Conservation (phyloP, 176 grass and related monocot species). For the Rhipidocladum racemiflorum region DNA sequence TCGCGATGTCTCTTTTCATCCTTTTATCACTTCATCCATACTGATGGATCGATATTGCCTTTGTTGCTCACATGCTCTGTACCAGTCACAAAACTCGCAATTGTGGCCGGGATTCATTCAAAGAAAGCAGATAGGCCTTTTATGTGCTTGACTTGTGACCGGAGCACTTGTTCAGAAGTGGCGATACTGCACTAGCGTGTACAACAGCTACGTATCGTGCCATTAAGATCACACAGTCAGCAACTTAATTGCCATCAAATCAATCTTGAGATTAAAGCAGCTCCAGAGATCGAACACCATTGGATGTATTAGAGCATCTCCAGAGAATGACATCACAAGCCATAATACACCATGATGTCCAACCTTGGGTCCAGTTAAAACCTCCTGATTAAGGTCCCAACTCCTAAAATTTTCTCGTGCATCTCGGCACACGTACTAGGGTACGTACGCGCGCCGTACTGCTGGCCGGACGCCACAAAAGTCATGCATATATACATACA, state of each 20-base stretch:
- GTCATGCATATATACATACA: slow-evolving; percentile 6
- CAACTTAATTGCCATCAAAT: neutral
- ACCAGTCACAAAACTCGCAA: neutral
- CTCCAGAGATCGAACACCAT: slow-evolving; percentile 40
- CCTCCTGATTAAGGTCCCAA: neutral
- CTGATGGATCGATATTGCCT: too few species aligned
- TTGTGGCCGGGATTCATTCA: neutral
- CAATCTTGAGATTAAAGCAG: neutral
- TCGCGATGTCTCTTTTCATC: too few species aligned
- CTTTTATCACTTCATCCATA: too few species aligned
- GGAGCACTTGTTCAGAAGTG: neutral
- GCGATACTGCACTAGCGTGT: neutral
- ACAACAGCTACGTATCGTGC: neutral
- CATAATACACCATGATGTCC: slow-evolving; percentile 49
- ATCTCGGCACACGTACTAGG: neutral
- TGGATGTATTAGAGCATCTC: slow-evolving; percentile 38
- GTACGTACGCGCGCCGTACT: neutral
- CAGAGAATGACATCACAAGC: slow-evolving; percentile 22
- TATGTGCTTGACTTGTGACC: neutral
- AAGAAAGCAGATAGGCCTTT: neutral
- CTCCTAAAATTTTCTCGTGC: slow-evolving; percentile 19
- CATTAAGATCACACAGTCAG: neutral
- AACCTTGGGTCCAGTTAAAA: slow-evolving; percentile 10
- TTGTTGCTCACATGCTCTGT: too few species aligned
- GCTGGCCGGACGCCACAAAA: neutral